Evolutionary conservation across 1,284 basidiomycete genomes (phyloP), one percentile per base, ranked within the genome.

Genomic region (Ustilago cynodontis): DNA sequence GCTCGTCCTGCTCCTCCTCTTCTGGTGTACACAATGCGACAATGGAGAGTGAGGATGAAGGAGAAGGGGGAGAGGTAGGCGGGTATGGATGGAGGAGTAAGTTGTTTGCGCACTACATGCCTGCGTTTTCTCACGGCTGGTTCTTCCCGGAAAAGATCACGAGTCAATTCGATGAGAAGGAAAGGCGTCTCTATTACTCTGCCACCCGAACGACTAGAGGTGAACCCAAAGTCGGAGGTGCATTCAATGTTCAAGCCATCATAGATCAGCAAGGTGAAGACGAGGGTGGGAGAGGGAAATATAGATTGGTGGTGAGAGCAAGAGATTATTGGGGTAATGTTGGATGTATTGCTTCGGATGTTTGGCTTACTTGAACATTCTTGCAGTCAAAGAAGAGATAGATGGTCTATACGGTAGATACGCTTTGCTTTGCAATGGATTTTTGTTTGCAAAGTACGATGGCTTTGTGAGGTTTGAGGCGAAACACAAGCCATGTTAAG

Each of bases 151-250:
- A 73, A 22, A 67, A 63, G 35, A 69, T 61, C 61, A 71, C 64
- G 37, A 73, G 74, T 33, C 81, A 82, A 59, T 84, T 81, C 45
- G 81, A 84, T 58, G 79, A 84, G 18, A 82, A 82, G 68, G 74
- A 56, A 16, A 66, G 70, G 6, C 31, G 53, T 9, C 67, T 82
- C 11, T 66, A 78, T 49, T 84, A 84, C 31, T 65, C 78, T 13
- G 71, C 75, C 1, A 66, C 72, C 3, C 65, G 82, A 3, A 68
- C 55, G 10, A 24, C 49, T 0, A 53, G 76, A 18, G 82, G 82
- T n/a, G 61, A 71, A 26, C 76, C 81, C 9, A 71, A 73, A 31
- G 18, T 80, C 11, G 35, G 33, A 0, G 82, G 79, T 20, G 63
- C 61, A 4, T 69, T 82, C 62, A 64, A 84, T 35, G 63, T 68